Base-by-base conservation (phyloP, 495 filamentous ascomycete genomes). In the Podospora pseudocomata region DNA sequence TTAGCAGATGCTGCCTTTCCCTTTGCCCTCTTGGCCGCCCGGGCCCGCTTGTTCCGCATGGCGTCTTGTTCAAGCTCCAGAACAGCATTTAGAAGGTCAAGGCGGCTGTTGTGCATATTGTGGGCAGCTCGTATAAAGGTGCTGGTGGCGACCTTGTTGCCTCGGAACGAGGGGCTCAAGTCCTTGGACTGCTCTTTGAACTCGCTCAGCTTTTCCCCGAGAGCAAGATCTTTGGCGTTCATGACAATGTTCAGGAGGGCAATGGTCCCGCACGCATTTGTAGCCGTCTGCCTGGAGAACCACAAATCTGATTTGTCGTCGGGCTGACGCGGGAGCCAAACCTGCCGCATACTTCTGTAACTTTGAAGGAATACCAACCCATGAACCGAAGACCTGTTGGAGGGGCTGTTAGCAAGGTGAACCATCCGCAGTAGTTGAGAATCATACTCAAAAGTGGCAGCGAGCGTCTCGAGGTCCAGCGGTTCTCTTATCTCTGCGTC, bases 201-300 rank as follows among this genome's bases (percentile, higher is more conserved):
- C 39, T 81, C 74, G 23, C 80, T 74, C 2, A 97, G 83, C 70
- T 88, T 82, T 18, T 86, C 78, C 4, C 92, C 92, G 5, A 97
- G 80, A 15, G 85, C 78, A 11, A 93, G 79, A 1, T 65, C 73
- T 9, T 56, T 78, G 23, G 90, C 83, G 73, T 97, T 99, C 84
- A 96, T 94, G 72, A 97, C 83, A 65, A 97, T 95, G 65, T 97
- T 97, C 27, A 97, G 79, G 62, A 97, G 77, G 3, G 95, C 94
- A 20, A 96, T 86, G 30, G 91, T 94, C 18, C 92, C 94, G 77
- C 95, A 99, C 16, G 92, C 88, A 79, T 95, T 95, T 30, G 85
- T 82, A 3, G 87, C 87, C 0, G 92, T 91, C 80, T 98, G 95
- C 72, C 97, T 97, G 16, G 93, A 93, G 79, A 97, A 97, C 95